These are phyloP conservation scores for Vitis hybrid DNA, from an alignment of 177 flowering plant genomes.

Conservation along the genomic window DNA sequence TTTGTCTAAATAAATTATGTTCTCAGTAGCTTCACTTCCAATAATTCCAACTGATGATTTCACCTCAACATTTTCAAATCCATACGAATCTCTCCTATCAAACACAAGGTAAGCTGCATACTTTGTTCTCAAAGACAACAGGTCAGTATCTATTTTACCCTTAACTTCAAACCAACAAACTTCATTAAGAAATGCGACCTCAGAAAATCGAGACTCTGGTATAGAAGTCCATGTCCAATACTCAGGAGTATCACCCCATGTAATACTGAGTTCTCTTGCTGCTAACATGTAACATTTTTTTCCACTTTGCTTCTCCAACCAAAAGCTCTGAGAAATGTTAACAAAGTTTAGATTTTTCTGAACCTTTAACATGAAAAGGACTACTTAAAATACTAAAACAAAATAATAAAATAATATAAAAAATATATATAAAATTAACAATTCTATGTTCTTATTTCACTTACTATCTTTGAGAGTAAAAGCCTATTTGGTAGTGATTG, in stretches of 20 bases:
- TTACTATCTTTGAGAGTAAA: too few species aligned
- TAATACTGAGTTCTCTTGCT: constrained; percentile 27
- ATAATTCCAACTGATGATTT: background rate
- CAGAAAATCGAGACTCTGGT: constrained; percentile 20
- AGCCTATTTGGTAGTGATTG: too few species aligned
- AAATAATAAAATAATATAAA: too few species aligned
- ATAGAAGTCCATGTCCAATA: constrained; percentile 31
- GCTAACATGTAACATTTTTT: constrained; percentile 39
- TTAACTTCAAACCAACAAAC: background rate
- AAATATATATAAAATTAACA: too few species aligned
- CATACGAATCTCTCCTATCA: background rate
- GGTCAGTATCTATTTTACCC: too few species aligned
- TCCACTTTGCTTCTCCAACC: constrained; percentile 35
- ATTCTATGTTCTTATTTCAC: too few species aligned
- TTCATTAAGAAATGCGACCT: background rate
- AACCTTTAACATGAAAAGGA: too few species aligned
- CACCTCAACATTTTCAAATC: constrained; percentile 3
- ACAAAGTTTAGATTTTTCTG: too few species aligned
- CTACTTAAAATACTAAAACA: too few species aligned
- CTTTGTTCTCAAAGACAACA: constrained; percentile 12
- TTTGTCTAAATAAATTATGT: background rate
- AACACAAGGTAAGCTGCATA: constrained; percentile 16
- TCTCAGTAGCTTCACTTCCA: background rate
- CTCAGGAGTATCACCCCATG: constrained; percentile 28
- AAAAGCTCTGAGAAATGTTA: constrained; percentile 27